phyloP scores from a whole-genome alignment of 331 rosid genomes.

The Quercus phellos region DNA sequence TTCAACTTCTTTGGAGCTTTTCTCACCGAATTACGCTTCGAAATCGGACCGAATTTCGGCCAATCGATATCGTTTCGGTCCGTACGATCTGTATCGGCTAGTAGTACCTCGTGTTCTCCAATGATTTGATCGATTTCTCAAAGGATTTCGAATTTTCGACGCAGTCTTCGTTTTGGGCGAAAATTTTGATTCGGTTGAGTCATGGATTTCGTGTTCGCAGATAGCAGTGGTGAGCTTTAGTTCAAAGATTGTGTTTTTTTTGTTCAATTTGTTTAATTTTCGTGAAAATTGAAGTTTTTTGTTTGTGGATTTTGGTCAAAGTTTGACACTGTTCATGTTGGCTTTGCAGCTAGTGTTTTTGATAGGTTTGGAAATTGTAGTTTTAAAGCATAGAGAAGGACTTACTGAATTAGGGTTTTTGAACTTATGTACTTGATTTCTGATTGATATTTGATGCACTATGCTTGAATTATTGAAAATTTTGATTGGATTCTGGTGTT shows the following conservation, averaged over 20 bases:
- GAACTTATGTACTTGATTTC: background rate
- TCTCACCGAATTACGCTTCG: background rate
- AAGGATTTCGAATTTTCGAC: slow-evolving; percentile 8
- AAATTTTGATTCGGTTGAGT: slow-evolving; percentile 14
- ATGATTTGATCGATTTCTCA: slow-evolving; percentile 19
- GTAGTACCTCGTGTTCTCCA: slow-evolving; percentile 7
- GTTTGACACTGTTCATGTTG: background rate
- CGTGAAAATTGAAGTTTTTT: background rate
- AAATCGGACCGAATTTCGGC: background rate
- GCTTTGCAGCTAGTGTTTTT: slow-evolving; percentile 11
- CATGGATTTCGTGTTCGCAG: slow-evolving; percentile 61
- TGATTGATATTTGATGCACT: background rate
- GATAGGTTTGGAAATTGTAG: background rate
- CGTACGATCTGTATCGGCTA: background rate
- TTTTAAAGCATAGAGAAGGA: background rate
- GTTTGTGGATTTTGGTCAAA: background rate
- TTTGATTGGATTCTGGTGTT: background rate
- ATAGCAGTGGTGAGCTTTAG: slow-evolving; percentile 63
- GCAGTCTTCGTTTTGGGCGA: slow-evolving; percentile 5
- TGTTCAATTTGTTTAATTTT: background rate
- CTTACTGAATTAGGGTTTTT: background rate
- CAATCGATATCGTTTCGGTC: slow-evolving; percentile 14
- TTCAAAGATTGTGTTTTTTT: background rate
- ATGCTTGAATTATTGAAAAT: background rate
- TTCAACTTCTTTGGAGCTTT: slow-evolving; percentile 29